A percentile compares a stretch with the other conserved stretches of the same genome.
Conservation (phyloP, 306 rosid species). For the Potentilla sterilis region DNA sequence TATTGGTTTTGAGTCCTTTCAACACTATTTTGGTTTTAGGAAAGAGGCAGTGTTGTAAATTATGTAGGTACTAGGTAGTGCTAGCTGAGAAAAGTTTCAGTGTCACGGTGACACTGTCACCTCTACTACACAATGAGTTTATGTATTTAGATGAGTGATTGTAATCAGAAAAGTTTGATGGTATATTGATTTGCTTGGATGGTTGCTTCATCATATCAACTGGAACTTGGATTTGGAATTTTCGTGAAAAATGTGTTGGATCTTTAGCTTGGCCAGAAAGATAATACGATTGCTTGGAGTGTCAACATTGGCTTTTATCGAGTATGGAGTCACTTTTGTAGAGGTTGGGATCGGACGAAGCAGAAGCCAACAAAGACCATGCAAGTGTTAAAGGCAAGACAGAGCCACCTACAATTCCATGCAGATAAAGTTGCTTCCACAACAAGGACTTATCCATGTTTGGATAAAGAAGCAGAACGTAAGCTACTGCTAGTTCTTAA, state of each 20-base stretch:
- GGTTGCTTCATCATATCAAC: neutral
- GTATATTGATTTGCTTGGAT: constrained; percentile 4
- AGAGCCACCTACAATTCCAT: constrained; percentile 3
- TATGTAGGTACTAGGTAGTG: constrained; percentile 21
- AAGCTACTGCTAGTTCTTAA: neutral
- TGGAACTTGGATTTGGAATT: constrained; percentile 1
- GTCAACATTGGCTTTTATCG: constrained; percentile 20
- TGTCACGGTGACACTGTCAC: too few species aligned
- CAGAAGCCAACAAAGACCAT: constrained; percentile 21
- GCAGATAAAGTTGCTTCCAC: neutral
- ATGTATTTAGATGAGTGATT: neutral
- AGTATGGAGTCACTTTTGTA: constrained; percentile 16
- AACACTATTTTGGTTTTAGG: constrained; percentile 4
- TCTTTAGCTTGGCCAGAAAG: neutral
- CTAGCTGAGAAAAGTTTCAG: constrained; percentile 18
- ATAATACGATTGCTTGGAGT: constrained; percentile 1
- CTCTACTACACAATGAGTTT: constrained; percentile 20
- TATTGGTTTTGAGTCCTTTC: neutral
- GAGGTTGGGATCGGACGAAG: constrained; percentile 30
- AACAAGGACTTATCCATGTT: neutral
- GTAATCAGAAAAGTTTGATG: constrained; percentile 7
- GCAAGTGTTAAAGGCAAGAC: constrained; percentile 26
- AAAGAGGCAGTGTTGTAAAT: constrained; percentile 31
- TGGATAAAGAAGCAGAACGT: neutral
- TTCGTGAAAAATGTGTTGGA: too few species aligned